phyloP scores from a whole-genome alignment of 768 basidiomycete genomes.

The Hysterangium stoloniferum region DNA sequence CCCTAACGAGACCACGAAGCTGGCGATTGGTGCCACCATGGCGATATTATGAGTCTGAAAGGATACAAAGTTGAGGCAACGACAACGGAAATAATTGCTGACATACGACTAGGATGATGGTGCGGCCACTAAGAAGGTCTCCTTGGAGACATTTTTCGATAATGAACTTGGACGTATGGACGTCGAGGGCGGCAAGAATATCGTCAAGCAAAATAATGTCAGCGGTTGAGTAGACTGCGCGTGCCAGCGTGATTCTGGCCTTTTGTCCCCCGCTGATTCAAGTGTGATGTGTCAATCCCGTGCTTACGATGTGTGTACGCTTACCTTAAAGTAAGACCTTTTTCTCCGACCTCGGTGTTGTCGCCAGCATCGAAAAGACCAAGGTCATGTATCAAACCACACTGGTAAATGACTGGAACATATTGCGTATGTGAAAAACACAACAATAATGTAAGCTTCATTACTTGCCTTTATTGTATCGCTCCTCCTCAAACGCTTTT shows the following conservation, averaged over 20 bases:
- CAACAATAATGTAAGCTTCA: background rate
- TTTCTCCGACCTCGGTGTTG: conserved; percentile 64
- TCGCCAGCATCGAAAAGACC: conserved; percentile 51
- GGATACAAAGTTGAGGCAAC: background rate
- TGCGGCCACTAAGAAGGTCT: conserved; percentile 32
- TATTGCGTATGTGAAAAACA: background rate
- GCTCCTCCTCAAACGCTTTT: conserved; percentile 30
- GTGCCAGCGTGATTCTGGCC: conserved; percentile 40
- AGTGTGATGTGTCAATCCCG: background rate
- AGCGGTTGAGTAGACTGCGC: conserved; percentile 53
- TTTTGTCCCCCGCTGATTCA: conserved; percentile 44
- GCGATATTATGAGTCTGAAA: conserved; percentile 43
- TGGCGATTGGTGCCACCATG: conserved; percentile 44
- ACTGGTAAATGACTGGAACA: conserved; percentile 29
- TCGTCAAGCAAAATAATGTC: conserved; percentile 65
- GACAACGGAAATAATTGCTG: background rate
- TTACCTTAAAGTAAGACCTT: conserved; percentile 47
- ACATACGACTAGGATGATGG: conserved; percentile 28
- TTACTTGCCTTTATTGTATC: conserved; percentile 30
- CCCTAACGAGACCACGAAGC: conserved; percentile 48
- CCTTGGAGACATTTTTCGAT: conserved; percentile 38
- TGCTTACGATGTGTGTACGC: background rate
- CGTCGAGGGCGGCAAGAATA: conserved; percentile 52
- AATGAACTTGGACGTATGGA: conserved; percentile 44
- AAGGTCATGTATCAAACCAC: conserved; percentile 36